phyloP scores from a whole-genome alignment of 225 moss, liverwort and hornwort genomes.

The Anthoceros angustus region DNA sequence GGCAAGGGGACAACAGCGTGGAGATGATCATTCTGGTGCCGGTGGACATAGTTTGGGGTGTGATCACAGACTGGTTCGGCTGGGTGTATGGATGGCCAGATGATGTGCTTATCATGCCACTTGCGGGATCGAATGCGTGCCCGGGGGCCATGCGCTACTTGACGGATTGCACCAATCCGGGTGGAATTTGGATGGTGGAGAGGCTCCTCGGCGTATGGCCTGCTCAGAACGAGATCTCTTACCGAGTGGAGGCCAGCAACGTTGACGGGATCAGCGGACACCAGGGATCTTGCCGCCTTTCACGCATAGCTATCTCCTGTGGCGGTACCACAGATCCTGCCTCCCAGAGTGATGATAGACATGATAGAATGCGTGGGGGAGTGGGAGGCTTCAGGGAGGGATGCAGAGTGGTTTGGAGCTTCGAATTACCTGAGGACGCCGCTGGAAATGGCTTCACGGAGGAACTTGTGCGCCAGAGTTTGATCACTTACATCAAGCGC shows the following conservation, averaged over 20 bases:
- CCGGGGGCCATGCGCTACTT: not conserved
- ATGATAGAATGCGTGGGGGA: not conserved
- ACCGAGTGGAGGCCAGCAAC: not conserved
- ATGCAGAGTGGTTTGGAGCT: not conserved
- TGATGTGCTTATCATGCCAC: not conserved
- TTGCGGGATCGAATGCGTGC: not conserved
- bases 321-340: not conserved
- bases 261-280: not conserved
- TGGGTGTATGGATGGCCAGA: not conserved
- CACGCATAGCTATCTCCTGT: not conserved
- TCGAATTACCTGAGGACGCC: not conserved
- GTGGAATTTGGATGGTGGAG: not conserved
- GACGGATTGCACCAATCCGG: not conserved
- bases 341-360: not conserved
- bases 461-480: not conserved
- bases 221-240: not conserved
- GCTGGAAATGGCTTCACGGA: not conserved
- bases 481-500: not conserved
- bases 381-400: not conserved
- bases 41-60: not conserved
- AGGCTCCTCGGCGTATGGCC: not conserved
- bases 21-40: not conserved
- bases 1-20: not conserved
- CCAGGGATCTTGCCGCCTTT: not conserved
- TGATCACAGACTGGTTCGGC: slow-evolving; percentile 4